Percentiles rank a stretch among this genome's conserved stretches.
These are phyloP conservation scores for Entophlyctis helioformis DNA, from an alignment of 192 early-diverging fungal genomes.

Conservation along the genomic window DNA sequence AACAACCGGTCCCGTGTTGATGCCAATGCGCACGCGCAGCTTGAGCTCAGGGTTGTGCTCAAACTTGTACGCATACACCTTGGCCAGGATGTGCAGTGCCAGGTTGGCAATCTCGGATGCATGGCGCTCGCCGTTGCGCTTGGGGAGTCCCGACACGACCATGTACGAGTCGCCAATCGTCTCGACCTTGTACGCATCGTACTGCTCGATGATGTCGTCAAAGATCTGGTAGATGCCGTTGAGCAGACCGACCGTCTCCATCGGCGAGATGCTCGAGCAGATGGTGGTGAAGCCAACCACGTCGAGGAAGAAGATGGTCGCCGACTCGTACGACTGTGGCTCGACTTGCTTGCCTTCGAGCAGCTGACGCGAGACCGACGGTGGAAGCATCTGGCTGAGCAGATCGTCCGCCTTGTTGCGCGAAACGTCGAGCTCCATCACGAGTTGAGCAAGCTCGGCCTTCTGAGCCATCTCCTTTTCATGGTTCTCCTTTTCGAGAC, in stretches of 20 bases:
- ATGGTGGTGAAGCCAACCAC: constrained; percentile 28
- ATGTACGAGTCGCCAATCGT: constrained; percentile 29
- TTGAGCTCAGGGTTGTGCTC: constrained; percentile 10
- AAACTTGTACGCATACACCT: constrained; percentile 2
- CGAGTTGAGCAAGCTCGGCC: too few species aligned
- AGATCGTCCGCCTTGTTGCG: constrained; percentile 6
- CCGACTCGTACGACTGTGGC: constrained; percentile 17
- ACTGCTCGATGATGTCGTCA: constrained; percentile 17
- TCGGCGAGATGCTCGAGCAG: constrained; percentile 7
- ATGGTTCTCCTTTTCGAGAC: too few species aligned
- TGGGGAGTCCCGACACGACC: constrained; percentile 20
- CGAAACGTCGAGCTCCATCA: too few species aligned
- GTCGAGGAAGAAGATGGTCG: constrained; percentile 24
- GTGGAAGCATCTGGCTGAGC: constrained; percentile 23
- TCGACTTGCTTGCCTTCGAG: constrained; percentile 11
- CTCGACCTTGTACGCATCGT: constrained; percentile 34
- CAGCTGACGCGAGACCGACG: constrained; percentile 10
- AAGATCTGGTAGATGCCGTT: constrained; percentile 23
- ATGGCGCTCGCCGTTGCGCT: constrained; percentile 8
- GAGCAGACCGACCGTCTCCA: constrained; percentile 21
- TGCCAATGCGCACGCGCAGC: constrained; percentile 20
- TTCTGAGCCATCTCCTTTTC: too few species aligned
- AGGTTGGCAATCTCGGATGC: constrained; percentile 14
- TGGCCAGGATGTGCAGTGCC: constrained; percentile 17
- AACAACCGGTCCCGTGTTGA: constrained; percentile 25